Evolutionary conservation across 2,329 filamentous ascomycete genomes (phyloP), one percentile per base, ranked within the genome.

Genomic region (Hymenoscyphus albidus): DNA sequence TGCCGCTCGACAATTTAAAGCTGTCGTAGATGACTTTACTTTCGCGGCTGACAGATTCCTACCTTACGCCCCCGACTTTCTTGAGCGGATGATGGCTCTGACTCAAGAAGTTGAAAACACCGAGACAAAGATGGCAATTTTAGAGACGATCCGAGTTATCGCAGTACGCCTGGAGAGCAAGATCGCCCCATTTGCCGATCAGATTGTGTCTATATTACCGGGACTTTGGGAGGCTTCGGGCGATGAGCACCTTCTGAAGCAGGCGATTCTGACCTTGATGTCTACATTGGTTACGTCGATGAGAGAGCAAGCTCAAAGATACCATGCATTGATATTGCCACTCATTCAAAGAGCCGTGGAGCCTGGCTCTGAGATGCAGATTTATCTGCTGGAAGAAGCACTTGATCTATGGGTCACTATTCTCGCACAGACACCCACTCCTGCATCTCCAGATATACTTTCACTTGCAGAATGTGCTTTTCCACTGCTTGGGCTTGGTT

Each of bases 321-420:
- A 96, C 71, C 92, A 97, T 68, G 77, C 83, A 16, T 82, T 93
- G 61, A 90, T 97, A 70, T 79, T 97, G 18, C 93, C 94, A 0
- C 84, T 98, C 60, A 89, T 99, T 54, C 83, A 87, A 57, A 89
- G 90, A 72, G 92, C 93, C 1, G 87, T 95, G 42, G 85, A 93
- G 64, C 88, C 89, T 2, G 86, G 85, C 12, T 95, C 92, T 1
- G 85, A 90, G 48, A 82, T 90, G 54, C 87, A 91, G 70, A 79
- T 93, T 1, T 95, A 96, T 72, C 85, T 99, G 12, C 86, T 97
- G 13, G 95, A 98, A 67, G 95, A 99, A 75, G 91, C 92, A 0
- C 81, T 98, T 14, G 93, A 97, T 63, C 84, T 99, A 2, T 98
- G 94, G 94, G 83, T 85, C 40, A 86, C 89, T 1, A 86, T 97